Conservation (phyloP, 805 yeast genomes). For the Torulaspora franciscae region DNA sequence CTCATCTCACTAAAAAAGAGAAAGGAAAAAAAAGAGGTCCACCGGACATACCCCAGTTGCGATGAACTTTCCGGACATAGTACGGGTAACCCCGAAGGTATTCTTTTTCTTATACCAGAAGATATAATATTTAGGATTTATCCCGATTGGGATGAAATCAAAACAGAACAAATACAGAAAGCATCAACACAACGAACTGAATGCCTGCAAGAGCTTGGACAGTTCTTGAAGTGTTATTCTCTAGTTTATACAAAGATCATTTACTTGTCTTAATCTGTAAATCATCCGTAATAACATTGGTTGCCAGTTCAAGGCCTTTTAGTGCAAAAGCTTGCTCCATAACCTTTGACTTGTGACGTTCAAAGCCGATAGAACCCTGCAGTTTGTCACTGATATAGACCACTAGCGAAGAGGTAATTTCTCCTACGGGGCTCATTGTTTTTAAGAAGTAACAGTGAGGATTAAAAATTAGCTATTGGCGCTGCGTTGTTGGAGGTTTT, state of each 20-base stretch:
- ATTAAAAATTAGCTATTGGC: neutral
- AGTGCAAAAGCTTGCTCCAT: neutral
- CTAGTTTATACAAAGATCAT: neutral
- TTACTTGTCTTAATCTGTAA: neutral
- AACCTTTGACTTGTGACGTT: neutral
- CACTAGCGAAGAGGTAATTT: neutral
- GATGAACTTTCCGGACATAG: neutral
- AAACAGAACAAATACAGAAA: constrained; percentile 10
- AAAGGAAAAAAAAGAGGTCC: neutral
- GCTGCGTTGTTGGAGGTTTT: constrained; percentile 1
- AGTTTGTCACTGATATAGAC: neutral
- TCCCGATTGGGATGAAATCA: constrained; percentile 8
- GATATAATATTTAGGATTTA: constrained; percentile 1
- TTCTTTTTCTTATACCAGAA: neutral
- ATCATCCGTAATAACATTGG: neutral
- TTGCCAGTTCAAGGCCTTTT: neutral
- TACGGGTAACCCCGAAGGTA: neutral
- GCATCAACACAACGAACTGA: constrained; percentile 5
- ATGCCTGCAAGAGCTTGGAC: neutral
- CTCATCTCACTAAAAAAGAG: neutral
- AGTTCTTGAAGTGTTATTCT: neutral
- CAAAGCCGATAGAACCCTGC: neutral
- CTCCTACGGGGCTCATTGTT: neutral
- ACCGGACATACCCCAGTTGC: neutral
- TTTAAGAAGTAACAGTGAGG: neutral